These are phyloP conservation scores for Ceratobasidium sp. DNA, from an alignment of 1,284 basidiomycete species.

Conservation along the genomic window DNA sequence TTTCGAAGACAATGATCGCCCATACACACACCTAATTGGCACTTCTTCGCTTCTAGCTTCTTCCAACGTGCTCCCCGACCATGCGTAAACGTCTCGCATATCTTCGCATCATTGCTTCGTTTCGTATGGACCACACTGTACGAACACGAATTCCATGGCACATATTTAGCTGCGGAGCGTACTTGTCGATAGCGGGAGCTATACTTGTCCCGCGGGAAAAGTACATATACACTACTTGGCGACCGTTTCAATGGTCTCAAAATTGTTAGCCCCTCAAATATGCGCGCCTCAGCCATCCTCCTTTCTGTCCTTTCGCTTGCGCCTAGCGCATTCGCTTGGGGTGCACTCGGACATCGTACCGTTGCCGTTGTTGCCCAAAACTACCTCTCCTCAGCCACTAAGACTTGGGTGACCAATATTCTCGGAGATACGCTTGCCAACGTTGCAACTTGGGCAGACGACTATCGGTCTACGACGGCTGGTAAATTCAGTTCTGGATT, in stretches of 20 bases:
- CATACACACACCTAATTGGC: neutral
- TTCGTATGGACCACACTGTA: neutral
- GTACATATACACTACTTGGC: neutral
- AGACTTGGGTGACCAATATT: constrained; percentile 31
- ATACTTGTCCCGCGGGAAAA: neutral
- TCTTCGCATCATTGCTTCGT: neutral
- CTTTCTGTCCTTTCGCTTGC: constrained; percentile 21
- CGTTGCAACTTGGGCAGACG: constrained; percentile 40
- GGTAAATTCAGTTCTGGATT: constrained; percentile 27
- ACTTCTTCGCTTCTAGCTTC: constrained; percentile 29
- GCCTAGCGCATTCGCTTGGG: constrained; percentile 24
- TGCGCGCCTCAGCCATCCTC: constrained; percentile 16
- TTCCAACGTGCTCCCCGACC: constrained; percentile 31
- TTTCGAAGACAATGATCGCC: neutral
- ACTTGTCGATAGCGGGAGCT: neutral
- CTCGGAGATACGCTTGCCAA: constrained; percentile 36
- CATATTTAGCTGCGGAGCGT: neutral
- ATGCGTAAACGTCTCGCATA: constrained; percentile 27
- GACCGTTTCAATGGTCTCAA: neutral
- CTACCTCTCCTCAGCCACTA: constrained; percentile 35
- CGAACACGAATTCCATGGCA: neutral
- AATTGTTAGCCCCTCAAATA: neutral
- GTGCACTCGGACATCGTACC: constrained; percentile 37
- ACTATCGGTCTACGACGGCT: constrained; percentile 13
- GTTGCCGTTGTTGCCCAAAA: constrained; percentile 40